Conservation (phyloP, 1,284 basidiomycete species). For the Tetrapyrgos nigripes region DNA sequence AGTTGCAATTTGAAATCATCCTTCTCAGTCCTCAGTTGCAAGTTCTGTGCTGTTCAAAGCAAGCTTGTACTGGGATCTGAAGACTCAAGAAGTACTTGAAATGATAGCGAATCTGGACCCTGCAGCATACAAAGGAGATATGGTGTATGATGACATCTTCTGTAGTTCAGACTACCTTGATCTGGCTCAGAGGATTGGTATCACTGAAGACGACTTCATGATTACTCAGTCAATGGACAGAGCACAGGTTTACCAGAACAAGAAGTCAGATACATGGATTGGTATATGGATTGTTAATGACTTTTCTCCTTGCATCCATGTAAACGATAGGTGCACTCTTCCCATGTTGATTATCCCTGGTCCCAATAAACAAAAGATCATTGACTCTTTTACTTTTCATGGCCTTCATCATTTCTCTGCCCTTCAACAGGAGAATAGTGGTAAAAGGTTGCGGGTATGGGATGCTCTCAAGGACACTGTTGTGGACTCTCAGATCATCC, state of each 20-base stretch:
- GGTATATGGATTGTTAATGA: slow-evolving; percentile 33
- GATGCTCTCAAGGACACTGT: slow-evolving; percentile 25
- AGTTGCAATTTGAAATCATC: slow-evolving; percentile 37
- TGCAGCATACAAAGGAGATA: slow-evolving; percentile 1
- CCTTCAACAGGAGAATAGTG: slow-evolving; percentile 28
- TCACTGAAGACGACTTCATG: slow-evolving; percentile 32
- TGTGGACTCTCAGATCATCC: slow-evolving; percentile 21
- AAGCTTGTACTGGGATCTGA: slow-evolving; percentile 25
- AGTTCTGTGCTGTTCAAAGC: slow-evolving; percentile 28
- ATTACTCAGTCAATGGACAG: slow-evolving; percentile 38
- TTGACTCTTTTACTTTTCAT: slow-evolving; percentile 44
- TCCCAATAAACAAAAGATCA: slow-evolving; percentile 39
- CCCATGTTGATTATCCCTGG: slow-evolving; percentile 36
- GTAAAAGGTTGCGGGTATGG: slow-evolving; percentile 32
- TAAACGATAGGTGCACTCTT: slow-evolving; percentile 30
- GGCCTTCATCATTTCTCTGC: slow-evolving; percentile 40
- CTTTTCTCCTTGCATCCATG: slow-evolving; percentile 20
- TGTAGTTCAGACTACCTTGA: slow-evolving; percentile 24
- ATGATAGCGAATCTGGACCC: slow-evolving; percentile 18
- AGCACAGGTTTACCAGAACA: slow-evolving; percentile 39
- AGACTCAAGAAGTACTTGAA: slow-evolving; percentile 9
- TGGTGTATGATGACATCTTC: slow-evolving; percentile 26
- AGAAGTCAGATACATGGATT: slow-evolving; percentile 38
- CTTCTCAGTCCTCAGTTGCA: slow-evolving; percentile 44
- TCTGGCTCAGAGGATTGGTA: slow-evolving; percentile 17